Conservation (phyloP, 2,329 filamentous ascomycete genomes). For the Trichophyton schoenleinii region DNA sequence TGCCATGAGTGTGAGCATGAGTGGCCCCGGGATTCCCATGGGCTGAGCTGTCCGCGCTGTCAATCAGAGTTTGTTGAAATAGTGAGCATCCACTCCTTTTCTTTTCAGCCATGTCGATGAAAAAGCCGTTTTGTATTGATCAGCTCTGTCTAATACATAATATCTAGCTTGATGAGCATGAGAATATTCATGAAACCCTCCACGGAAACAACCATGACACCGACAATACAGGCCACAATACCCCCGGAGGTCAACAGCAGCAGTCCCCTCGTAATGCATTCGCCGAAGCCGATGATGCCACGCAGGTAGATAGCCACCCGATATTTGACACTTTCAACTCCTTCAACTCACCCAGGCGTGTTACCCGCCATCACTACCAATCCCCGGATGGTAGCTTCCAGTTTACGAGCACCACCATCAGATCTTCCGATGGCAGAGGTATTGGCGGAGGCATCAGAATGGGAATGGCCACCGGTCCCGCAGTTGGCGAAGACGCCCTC, state of each 20-base stretch:
- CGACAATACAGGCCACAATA: neutral
- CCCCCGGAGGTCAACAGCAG: neutral
- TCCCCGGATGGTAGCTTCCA: conserved; percentile 37
- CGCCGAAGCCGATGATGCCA: neutral
- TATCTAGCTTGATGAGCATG: neutral
- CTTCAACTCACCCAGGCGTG: conserved; percentile 4
- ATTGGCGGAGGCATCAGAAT: neutral
- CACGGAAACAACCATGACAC: too few relatives aligned
- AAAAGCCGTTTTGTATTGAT: neutral
- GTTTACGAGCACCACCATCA: conserved; percentile 25
- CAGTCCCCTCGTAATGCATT: neutral
- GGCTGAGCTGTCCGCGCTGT: conserved; percentile 65
- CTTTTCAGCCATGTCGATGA: neutral
- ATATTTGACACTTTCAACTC: neutral
- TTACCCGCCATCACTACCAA: conserved; percentile 28
- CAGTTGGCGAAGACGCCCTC: conserved; percentile 19
- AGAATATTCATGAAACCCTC: too few relatives aligned
- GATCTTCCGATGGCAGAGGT: conserved; percentile 9
- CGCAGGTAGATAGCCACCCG: neutral
- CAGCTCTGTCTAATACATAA: neutral
- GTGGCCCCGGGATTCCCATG: conserved; percentile 63
- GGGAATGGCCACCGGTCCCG: conserved; percentile 11
- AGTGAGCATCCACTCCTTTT: conserved; percentile 41
- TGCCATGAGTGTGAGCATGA: conserved; percentile 73
- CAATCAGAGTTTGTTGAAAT: conserved; percentile 71